Evolutionary conservation across 306 rosid genomes (phyloP).

Genomic region (Echinosophora koreensis): DNA sequence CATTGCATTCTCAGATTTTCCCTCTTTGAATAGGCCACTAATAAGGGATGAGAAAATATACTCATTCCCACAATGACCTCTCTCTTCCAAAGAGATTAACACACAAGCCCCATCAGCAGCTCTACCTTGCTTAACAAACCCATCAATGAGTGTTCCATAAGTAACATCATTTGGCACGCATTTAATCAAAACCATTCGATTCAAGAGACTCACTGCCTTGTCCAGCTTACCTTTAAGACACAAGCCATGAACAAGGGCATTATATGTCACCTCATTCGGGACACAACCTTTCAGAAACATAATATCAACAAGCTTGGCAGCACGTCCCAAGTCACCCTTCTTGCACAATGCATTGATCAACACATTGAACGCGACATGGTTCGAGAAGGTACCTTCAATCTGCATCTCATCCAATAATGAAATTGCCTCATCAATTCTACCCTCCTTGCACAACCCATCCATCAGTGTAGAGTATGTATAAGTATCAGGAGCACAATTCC

Average conservation of each 20-base stretch:
- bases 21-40: slow-evolving; percentile 89
- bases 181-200: slow-evolving; percentile 70
- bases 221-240: slow-evolving; percentile 90
- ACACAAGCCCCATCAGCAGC: slow-evolving; percentile 69
- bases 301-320: slow-evolving; percentile 83
- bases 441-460: slow-evolving; percentile 86
- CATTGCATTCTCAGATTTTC: slow-evolving; percentile 72
- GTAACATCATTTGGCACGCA: slow-evolving; percentile 90
- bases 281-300: slow-evolving; percentile 92
- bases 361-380: slow-evolving; percentile 72
- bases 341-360: slow-evolving; percentile 85
- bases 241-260: slow-evolving; percentile 82
- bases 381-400: slow-evolving; percentile 76
- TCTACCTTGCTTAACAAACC: slow-evolving; percentile 85
- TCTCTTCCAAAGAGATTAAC: slow-evolving; percentile 74
- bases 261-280: slow-evolving; percentile 88
- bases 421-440: slow-evolving; percentile 83
- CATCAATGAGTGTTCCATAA: slow-evolving; percentile 83
- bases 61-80: slow-evolving; percentile 77
- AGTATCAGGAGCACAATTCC: slow-evolving; percentile 70
- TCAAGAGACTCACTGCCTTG: slow-evolving; percentile 79
- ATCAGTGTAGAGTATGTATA: slow-evolving; percentile 82
- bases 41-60: slow-evolving; percentile 79
- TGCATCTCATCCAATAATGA: slow-evolving; percentile 94
- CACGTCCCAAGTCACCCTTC: slow-evolving; percentile 83